Conservation (phyloP, 352 stramenopile genomes). For the Plasmopara halstedii region DNA sequence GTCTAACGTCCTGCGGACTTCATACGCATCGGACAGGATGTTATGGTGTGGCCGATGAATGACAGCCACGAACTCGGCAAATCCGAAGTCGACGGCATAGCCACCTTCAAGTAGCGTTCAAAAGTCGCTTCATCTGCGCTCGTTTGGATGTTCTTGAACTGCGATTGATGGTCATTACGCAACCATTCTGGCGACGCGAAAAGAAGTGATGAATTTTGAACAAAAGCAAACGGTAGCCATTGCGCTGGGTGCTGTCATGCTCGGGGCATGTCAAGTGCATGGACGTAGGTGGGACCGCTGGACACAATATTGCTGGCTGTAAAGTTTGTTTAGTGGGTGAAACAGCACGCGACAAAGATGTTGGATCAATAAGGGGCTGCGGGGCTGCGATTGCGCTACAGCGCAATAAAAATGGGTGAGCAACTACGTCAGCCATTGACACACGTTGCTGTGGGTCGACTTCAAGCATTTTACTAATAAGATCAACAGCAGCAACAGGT, state of each 20-base stretch:
- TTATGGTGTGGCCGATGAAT: constrained; percentile 18
- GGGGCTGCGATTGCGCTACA: constrained; percentile 10
- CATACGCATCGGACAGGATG: constrained; percentile 20
- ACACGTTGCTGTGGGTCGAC: constrained; percentile 47
- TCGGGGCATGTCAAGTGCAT: constrained; percentile 23
- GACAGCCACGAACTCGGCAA: constrained; percentile 12
- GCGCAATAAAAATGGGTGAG: constrained; percentile 48
- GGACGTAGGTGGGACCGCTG: constrained; percentile 11
- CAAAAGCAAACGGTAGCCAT: constrained; percentile 24
- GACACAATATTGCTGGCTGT: constrained; percentile 15
- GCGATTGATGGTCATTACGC: constrained; percentile 34
- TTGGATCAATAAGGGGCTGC: constrained; percentile 4
- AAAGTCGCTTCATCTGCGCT: constrained; percentile 14
- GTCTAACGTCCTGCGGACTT: constrained; percentile 16
- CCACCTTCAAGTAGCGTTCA: constrained; percentile 28
- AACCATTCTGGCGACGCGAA: constrained; percentile 33
- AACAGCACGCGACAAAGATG: constrained; percentile 2
- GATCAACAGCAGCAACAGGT: constrained; percentile 43
- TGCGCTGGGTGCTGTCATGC: constrained; percentile 20
- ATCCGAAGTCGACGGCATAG: constrained; percentile 17
- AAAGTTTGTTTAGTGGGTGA: constrained; percentile 14
- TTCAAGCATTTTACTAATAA: constrained; percentile 54
- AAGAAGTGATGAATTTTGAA: constrained; percentile 41
- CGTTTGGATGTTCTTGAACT: constrained; percentile 13
- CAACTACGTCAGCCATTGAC: constrained; percentile 51